A percentile compares a stretch with the other conserved stretches of the same genome.
These are phyloP conservation scores for Fusarium scirpi DNA, from an alignment of 2,329 filamentous ascomycete genomes.

Conservation along the genomic window DNA sequence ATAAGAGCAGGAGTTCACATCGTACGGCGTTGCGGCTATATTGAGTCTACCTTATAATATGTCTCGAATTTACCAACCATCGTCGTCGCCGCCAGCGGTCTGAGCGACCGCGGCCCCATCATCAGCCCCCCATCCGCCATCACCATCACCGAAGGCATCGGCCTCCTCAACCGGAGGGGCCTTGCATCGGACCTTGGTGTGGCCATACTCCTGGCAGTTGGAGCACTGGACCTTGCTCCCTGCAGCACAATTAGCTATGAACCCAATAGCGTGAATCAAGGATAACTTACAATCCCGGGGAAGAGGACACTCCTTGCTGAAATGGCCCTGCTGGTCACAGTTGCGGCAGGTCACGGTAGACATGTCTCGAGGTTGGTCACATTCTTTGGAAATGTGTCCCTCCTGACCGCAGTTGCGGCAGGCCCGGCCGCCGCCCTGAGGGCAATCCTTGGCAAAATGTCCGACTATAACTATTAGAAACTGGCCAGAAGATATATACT, in stretches of 20 bases:
- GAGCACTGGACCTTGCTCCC: constrained; percentile 56
- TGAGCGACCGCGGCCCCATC: constrained; percentile 14
- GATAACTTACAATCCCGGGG: constrained; percentile 57
- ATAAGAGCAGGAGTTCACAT: constrained; percentile 22
- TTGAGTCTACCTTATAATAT: not conserved
- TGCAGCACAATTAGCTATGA: constrained; percentile 40
- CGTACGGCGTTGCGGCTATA: constrained; percentile 15
- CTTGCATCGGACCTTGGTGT: constrained; percentile 57
- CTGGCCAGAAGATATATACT: not conserved
- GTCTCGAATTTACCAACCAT: constrained; percentile 35
- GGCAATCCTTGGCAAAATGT: constrained; percentile 73
- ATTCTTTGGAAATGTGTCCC: constrained; percentile 68
- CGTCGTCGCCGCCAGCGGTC: constrained; percentile 8
- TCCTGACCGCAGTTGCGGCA: constrained; percentile 74
- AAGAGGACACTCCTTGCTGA: constrained; percentile 71
- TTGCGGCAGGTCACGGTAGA: constrained; percentile 68
- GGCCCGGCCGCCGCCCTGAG: constrained; percentile 66
- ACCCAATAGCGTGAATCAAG: not conserved
- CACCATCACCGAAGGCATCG: constrained; percentile 25
- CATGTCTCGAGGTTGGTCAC: constrained; percentile 59
- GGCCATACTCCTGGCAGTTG: constrained; percentile 55
- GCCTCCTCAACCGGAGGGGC: constrained; percentile 41
- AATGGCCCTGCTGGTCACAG: constrained; percentile 71
- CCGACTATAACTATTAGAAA: constrained; percentile 58
- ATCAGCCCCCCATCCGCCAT: constrained; percentile 19